These are phyloP conservation scores for Amanita pallidorosea DNA, from an alignment of 768 basidiomycete species.

Conservation along the genomic window DNA sequence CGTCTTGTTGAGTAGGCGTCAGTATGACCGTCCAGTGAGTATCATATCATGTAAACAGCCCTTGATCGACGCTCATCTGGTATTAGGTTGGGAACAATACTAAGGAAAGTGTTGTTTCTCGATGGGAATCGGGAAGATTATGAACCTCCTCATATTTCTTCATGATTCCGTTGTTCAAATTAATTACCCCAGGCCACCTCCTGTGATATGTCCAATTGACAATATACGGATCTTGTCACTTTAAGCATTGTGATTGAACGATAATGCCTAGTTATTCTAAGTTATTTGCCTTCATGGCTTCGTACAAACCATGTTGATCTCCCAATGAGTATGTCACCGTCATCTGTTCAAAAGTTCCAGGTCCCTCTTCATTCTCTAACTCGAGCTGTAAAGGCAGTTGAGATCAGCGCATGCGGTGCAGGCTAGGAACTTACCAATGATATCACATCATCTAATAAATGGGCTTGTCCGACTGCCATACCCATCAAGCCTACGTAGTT, in stretches of 20 bases:
- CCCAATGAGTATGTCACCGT: constrained; percentile 80
- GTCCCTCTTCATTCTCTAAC: constrained; percentile 47
- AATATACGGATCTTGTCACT: neutral
- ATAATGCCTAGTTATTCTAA: neutral
- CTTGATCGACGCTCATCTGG: no score
- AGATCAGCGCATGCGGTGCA: neutral
- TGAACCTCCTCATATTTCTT: neutral
- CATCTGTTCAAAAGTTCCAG: constrained; percentile 54
- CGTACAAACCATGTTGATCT: constrained; percentile 65
- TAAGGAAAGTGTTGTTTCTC: neutral
- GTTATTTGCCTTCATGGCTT: constrained; percentile 20
- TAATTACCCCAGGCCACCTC: constrained; percentile 10
- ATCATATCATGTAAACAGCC: no score
- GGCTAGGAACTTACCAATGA: constrained; percentile 45
- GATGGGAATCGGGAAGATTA: neutral
- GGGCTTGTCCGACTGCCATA: constrained; percentile 83
- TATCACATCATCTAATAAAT: constrained; percentile 88
- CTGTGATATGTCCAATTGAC: constrained; percentile 1
- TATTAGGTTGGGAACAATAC: no score
- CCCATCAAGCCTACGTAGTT: constrained; percentile 56
- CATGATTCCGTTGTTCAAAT: constrained; percentile 6
- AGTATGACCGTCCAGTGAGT: no score
- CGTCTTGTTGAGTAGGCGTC: no score
- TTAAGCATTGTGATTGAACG: neutral
- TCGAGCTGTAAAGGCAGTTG: constrained; percentile 21